Conservation (phyloP, 2,329 filamentous ascomycete species). For the Arthrobotrys megalospora region DNA sequence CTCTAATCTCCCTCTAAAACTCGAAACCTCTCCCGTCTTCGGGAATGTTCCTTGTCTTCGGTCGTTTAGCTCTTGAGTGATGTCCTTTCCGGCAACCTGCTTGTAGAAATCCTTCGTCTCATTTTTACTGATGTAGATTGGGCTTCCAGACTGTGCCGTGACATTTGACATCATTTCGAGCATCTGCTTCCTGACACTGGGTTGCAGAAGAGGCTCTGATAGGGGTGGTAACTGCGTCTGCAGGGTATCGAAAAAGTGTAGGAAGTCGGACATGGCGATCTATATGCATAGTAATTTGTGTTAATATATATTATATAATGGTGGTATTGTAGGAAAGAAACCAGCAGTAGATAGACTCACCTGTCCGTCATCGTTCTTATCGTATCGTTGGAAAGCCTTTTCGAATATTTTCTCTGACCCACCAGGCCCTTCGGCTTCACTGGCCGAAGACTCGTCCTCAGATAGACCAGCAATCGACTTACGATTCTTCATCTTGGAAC, state of each 20-base stretch:
- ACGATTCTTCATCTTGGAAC: slow-evolving; percentile 50
- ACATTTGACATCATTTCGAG: slow-evolving; percentile 46
- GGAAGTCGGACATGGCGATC: slow-evolving; percentile 58
- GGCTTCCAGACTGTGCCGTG: slow-evolving; percentile 39
- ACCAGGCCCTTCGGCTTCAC: slow-evolving; percentile 37
- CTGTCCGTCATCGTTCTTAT: slow-evolving; percentile 52
- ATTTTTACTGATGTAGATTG: slow-evolving; percentile 58
- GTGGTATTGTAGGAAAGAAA: background rate
- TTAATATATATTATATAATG: background rate
- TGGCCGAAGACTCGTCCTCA: slow-evolving; percentile 59
- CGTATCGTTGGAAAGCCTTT: slow-evolving; percentile 50
- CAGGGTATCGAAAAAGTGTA: slow-evolving; percentile 56
- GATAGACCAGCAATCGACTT: slow-evolving; percentile 54
- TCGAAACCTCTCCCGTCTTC: slow-evolving; percentile 50
- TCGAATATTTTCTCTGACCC: slow-evolving; percentile 53
- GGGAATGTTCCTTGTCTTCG: slow-evolving; percentile 52
- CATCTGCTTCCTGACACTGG: slow-evolving; percentile 54
- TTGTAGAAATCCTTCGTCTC: slow-evolving; percentile 57
- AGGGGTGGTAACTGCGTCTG: slow-evolving; percentile 56
- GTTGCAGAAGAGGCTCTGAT: slow-evolving; percentile 53
- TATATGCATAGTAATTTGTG: slow-evolving; percentile 3
- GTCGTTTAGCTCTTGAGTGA: slow-evolving; percentile 58
- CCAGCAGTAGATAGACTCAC: slow-evolving; percentile 11
- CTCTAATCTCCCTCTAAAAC: slow-evolving; percentile 49
- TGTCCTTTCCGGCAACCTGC: slow-evolving; percentile 51